A percentile compares a stretch with the other conserved stretches of the same genome.
phyloP scores from a whole-genome alignment of 805 yeast species.

The Wickerhamomyces chambardii region DNA sequence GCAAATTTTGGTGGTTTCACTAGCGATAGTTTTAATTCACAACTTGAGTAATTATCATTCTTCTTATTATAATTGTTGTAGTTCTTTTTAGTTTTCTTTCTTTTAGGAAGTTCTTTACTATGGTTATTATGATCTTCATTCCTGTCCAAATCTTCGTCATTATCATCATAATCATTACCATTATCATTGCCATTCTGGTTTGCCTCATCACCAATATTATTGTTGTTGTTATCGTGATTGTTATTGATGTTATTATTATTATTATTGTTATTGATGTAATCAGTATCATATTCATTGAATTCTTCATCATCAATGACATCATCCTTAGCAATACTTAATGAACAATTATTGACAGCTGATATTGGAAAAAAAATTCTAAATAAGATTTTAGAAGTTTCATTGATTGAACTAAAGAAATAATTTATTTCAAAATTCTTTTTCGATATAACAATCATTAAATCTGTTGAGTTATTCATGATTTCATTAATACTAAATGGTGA shows the following conservation, averaged over 20 bases:
- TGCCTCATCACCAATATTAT: too few species aligned
- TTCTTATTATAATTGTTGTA: conserved; percentile 7
- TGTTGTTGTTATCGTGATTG: too few species aligned
- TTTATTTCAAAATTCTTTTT: conserved; percentile 65
- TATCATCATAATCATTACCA: too few species aligned
- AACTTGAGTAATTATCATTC: conserved; percentile 15
- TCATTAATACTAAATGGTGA: conserved; percentile 59
- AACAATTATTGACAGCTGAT: conserved; percentile 47
- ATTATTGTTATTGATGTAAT: conserved; percentile 3
- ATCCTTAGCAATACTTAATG: conserved; percentile 38
- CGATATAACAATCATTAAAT: conserved; percentile 60
- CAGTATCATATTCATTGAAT: conserved; percentile 6
- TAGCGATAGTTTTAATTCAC: conserved; percentile 41
- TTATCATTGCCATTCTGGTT: too few species aligned
- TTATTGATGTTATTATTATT: too few species aligned
- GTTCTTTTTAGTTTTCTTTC: conserved; percentile 1
- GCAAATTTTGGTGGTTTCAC: conserved; percentile 69
- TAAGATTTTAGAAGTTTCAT: conserved; percentile 51
- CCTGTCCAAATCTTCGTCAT: too few species aligned
- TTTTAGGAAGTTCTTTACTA: too few species aligned
- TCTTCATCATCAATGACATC: conserved; percentile 10
- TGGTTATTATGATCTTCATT: too few species aligned
- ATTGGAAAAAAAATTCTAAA: conserved; percentile 70
- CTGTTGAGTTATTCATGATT: conserved; percentile 57
- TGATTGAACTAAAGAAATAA: conserved; percentile 69